phyloP scores from a whole-genome alignment of 2,329 filamentous ascomycete genomes.

The Hymenotorrendiella dingleyae region DNA sequence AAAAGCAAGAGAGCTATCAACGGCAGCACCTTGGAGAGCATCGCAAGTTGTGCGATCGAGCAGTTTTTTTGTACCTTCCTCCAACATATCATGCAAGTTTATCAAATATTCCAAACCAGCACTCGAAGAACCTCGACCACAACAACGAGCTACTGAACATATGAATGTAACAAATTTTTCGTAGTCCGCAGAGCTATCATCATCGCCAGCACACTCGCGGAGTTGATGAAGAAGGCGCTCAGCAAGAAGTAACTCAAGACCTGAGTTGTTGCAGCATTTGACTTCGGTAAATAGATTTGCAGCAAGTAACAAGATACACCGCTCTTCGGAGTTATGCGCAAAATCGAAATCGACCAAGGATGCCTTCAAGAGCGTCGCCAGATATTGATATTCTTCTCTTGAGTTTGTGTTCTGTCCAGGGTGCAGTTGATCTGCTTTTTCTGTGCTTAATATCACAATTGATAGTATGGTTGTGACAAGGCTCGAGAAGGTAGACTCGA shows the following conservation, averaged over 20 bases:
- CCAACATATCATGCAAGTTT: conserved; percentile 28
- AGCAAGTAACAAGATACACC: conserved; percentile 15
- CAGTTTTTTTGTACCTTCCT: conserved; percentile 8
- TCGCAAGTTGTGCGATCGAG: conserved; percentile 3
- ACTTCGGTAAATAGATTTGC: conserved; percentile 17
- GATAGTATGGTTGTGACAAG: conserved; percentile 37
- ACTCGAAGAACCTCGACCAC: conserved; percentile 35
- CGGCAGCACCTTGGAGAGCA: conserved; percentile 24
- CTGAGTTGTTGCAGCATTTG: background rate
- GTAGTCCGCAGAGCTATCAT: conserved; percentile 7
- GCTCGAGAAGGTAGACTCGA: conserved; percentile 36
- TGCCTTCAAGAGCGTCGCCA: conserved; percentile 14
- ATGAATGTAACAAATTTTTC: conserved; percentile 31
- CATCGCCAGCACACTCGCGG: background rate
- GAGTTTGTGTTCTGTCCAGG: background rate
- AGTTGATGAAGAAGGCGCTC: conserved; percentile 9
- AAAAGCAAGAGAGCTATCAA: conserved; percentile 30
- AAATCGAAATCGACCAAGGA: conserved; percentile 10
- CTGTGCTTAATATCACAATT: conserved; percentile 29
- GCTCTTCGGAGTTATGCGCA: background rate
- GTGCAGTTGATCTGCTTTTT: background rate
- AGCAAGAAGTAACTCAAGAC: conserved; percentile 1
- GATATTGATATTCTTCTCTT: conserved; percentile 5
- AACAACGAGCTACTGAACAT: conserved; percentile 42
- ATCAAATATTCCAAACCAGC: conserved; percentile 35